Evolutionary conservation across 169 alveolate genomes (phyloP).

Genomic region (Cryptosporidium xiaoi): DNA sequence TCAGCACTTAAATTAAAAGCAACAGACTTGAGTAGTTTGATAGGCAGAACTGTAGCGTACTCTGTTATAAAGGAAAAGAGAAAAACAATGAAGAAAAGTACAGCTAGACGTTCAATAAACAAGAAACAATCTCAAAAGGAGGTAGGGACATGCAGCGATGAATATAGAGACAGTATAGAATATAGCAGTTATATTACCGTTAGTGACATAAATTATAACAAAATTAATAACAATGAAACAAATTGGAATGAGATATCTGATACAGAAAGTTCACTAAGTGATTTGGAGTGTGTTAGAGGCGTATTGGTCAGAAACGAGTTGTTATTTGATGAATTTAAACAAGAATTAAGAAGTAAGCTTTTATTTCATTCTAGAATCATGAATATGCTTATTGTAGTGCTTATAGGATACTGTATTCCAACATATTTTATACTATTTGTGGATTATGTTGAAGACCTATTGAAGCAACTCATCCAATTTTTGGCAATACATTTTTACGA

Average conservation of each 20-base stretch:
- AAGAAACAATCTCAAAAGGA: not conserved
- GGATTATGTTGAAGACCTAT: slow-evolving; percentile 59
- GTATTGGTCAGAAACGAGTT: slow-evolving; percentile 31
- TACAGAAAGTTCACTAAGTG: slow-evolving; percentile 48
- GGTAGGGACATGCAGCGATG: not conserved
- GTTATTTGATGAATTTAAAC: slow-evolving; percentile 41
- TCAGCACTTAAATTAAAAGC: slow-evolving; percentile 61
- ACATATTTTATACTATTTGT: slow-evolving; percentile 53
- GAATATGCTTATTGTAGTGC: slow-evolving; percentile 18
- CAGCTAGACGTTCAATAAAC: not conserved
- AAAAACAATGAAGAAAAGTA: slow-evolving; percentile 37
- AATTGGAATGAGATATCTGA: slow-evolving; percentile 55
- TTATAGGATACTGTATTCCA: slow-evolving; percentile 58
- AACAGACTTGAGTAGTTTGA: slow-evolving; percentile 29
- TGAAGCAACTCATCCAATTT: slow-evolving; percentile 20
- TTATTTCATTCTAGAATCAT: slow-evolving; percentile 31
- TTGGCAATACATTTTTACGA: slow-evolving; percentile 18
- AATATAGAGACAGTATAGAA: not conserved
- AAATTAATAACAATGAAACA: not conserved
- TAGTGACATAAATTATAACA: not conserved
- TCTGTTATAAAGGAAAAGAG: slow-evolving; percentile 66
- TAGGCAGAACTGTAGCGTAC: slow-evolving; percentile 57
- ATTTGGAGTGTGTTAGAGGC: slow-evolving; percentile 64
- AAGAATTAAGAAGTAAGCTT: slow-evolving; percentile 21
- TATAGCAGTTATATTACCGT: not conserved